Evolutionary conservation across 768 basidiomycete species (phyloP), one percentile per base, ranked within the genome.

Genomic region (Mycena venus): DNA sequence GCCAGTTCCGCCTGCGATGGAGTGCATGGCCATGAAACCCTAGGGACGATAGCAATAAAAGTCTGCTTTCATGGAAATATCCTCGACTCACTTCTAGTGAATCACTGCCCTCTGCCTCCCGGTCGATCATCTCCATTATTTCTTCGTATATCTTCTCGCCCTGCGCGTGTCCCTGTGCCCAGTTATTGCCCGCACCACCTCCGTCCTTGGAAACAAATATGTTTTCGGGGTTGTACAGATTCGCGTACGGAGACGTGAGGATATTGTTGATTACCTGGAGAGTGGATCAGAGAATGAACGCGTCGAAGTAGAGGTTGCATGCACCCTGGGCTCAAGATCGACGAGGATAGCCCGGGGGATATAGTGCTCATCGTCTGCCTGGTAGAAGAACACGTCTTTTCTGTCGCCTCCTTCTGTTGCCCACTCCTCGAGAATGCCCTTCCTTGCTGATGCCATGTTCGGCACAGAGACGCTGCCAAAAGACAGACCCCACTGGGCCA

Each of bases 291-390:
- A 40, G 38, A 42, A 44, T 61, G 70, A 55, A 49, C 61, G 51
- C 23, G 36, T 47, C 25, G 56, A 17, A 58, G 11, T 34, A 56
- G 49, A 53, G 51, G 32, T 68, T 21, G 59, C 29, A 86, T 92
- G 82, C 80, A 98, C 98, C 82, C 98, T 90, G 23, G 98, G 98
- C 82, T 99, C 98, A 31, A 98, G 90, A 84, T 99, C 98, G 73
- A 99, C 92, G 44, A 99, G 89, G 74, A 99, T 98, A 6, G 98
- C 96, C 64, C 98, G 91, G 2, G 98, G 98, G 72, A 99, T 97
- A 83, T 99, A 99, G 79, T 98, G 97, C 82, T 99, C 98, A 80
- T 99, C 98, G 82, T 99, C 98, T n/a, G 98, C 98, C 83, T 99
- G 98, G 82, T 99, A 99, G 86, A 99, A 99, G 86, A 99, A 99